Percentiles rank a stretch among this genome's conserved stretches.
These are phyloP conservation scores for Apiospora phragmitis DNA, from an alignment of 2,329 filamentous ascomycete genomes.

Conservation along the genomic window DNA sequence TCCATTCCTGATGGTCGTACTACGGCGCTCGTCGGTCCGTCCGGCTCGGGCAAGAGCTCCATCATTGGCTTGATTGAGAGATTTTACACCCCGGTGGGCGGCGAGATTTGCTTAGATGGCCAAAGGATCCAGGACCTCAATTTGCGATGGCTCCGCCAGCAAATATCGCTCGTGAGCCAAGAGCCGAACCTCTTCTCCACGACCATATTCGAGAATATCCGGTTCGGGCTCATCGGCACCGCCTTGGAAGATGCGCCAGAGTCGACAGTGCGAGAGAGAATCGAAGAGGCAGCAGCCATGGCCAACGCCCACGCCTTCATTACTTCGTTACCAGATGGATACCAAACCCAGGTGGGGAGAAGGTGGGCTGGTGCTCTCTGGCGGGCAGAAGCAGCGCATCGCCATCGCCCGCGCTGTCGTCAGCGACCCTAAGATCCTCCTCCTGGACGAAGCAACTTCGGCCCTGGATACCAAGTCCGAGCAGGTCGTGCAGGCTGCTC, in stretches of 20 bases:
- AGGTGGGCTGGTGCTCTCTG: conserved; percentile 26
- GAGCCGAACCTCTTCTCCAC: conserved; percentile 89
- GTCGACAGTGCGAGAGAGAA: conserved; percentile 67
- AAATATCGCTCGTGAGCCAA: conserved; percentile 89
- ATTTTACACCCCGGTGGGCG: conserved; percentile 84
- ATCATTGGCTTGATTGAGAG: conserved; percentile 87
- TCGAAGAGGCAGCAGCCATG: conserved; percentile 74
- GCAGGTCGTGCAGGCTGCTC: conserved; percentile 86
- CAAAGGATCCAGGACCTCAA: conserved; percentile 80
- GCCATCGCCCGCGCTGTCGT: conserved; percentile 44
- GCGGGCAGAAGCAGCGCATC: conserved; percentile 48
- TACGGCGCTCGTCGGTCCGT: conserved; percentile 37
- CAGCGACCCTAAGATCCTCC: conserved; percentile 75
- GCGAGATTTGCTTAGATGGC: conserved; percentile 78
- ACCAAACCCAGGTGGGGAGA: conserved; percentile 42
- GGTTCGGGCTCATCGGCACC: conserved; percentile 65
- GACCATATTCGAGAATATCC: conserved; percentile 86
- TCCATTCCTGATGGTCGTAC: conserved; percentile 46
- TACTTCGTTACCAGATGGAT: conserved; percentile 47
- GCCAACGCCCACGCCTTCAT: conserved; percentile 44
- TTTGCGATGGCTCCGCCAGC: conserved; percentile 84
- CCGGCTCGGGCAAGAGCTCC: conserved; percentile 49
- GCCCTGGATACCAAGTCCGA: conserved; percentile 94
- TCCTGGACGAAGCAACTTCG: conserved; percentile 93
- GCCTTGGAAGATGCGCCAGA: conserved; percentile 65